These are phyloP conservation scores for Chionographis japonica DNA, from an alignment of 106 monocot species.

Conservation along the genomic window DNA sequence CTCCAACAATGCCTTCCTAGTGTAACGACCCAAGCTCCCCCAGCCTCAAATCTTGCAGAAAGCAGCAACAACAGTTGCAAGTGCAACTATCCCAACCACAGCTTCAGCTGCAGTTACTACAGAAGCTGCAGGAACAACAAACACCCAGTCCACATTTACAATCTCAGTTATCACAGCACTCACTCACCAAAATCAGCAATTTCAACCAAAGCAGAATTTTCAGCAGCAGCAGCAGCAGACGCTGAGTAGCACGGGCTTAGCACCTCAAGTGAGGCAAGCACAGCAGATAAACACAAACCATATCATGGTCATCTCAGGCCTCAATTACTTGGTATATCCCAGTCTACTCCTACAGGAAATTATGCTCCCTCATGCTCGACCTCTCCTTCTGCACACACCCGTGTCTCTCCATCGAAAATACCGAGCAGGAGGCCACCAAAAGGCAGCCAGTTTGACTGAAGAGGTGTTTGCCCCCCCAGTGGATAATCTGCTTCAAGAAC, in stretches of 20 bases:
- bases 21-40: slow-evolving; percentile 12
- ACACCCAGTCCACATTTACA: slow-evolving; percentile 54
- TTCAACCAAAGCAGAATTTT: slow-evolving; percentile 18
- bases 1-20: slow-evolving; percentile 9
- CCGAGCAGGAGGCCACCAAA: slow-evolving; percentile 31
- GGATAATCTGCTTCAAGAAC: slow-evolving; percentile 47
- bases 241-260: background rate
- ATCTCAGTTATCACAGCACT: slow-evolving; percentile 37
- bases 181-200: slow-evolving; percentile 30
- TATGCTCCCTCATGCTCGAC: slow-evolving; percentile 42
- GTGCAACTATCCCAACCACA: slow-evolving; percentile 29
- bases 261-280: slow-evolving; percentile 10
- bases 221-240: slow-evolving; percentile 21
- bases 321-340: slow-evolving; percentile 31
- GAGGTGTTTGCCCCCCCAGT: slow-evolving; percentile 6
- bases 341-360: slow-evolving; percentile 27
- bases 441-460: slow-evolving; percentile 20
- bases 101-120: slow-evolving; percentile 63
- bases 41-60: slow-evolving; percentile 41
- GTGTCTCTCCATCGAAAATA: slow-evolving; percentile 21
- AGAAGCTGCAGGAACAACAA: slow-evolving; percentile 72
- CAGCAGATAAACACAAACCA: slow-evolving; percentile 17
- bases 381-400: slow-evolving; percentile 30
- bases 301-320: slow-evolving; percentile 15
- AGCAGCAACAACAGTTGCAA: slow-evolving; percentile 49